phyloP scores from a whole-genome alignment of 1,139 yeast genomes.

The Suhomyces chickasaworum region DNA sequence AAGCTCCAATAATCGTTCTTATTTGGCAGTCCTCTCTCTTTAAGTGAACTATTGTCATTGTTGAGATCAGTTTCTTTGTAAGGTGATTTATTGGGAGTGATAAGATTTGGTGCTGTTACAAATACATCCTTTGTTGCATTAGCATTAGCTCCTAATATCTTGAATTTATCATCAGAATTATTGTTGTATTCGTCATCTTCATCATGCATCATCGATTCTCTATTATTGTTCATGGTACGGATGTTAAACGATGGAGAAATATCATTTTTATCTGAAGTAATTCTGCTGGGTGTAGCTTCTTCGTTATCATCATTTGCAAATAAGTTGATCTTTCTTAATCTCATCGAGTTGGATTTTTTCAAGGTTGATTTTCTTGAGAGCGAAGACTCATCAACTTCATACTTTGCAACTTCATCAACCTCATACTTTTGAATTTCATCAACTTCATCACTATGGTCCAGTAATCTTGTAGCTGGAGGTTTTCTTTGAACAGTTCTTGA shows the following conservation, averaged over 20 bases:
- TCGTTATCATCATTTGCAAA: slow-evolving; percentile 22
- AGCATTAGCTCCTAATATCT: slow-evolving; percentile 26
- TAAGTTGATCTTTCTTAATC: slow-evolving; percentile 45
- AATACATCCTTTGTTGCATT: slow-evolving; percentile 36
- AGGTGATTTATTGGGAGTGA: slow-evolving; percentile 8
- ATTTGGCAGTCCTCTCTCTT: slow-evolving; percentile 25
- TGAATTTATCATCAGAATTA: slow-evolving; percentile 21
- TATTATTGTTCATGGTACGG: slow-evolving; percentile 11
- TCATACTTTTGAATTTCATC: slow-evolving; percentile 22
- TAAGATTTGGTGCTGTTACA: slow-evolving; percentile 44
- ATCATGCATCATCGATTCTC: slow-evolving; percentile 24
- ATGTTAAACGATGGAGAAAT: slow-evolving; percentile 24
- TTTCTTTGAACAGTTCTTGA: not conserved
- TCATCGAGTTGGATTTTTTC: slow-evolving; percentile 45
- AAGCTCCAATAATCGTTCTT: slow-evolving; percentile 12
- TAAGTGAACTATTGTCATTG: slow-evolving; percentile 14
- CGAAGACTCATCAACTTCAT: slow-evolving; percentile 24
- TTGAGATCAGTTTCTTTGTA: slow-evolving; percentile 1
- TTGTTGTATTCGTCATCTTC: slow-evolving; percentile 22
- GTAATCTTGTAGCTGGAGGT: not conserved
- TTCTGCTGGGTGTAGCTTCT: slow-evolving; percentile 5
- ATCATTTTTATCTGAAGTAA: slow-evolving; percentile 6
- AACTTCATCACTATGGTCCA: slow-evolving; percentile 17
- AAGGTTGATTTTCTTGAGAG: slow-evolving; percentile 37
- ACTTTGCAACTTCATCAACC: slow-evolving; percentile 22